phyloP scores from a whole-genome alignment of 2,329 filamentous ascomycete genomes.

The Emergomyces orientalis region DNA sequence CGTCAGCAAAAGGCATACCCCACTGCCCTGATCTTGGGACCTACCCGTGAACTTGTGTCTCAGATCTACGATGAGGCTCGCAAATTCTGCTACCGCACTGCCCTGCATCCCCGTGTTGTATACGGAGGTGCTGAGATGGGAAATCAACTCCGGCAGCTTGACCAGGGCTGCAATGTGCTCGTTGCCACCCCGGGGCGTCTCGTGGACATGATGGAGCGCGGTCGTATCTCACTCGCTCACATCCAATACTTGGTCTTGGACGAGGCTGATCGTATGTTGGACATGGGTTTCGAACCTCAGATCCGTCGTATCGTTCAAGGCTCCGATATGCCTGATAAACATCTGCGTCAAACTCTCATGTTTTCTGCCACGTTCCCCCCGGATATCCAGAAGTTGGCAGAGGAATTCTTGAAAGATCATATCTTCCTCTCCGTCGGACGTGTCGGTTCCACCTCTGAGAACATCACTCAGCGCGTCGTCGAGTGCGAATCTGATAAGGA shows the following conservation, averaged over 20 bases:
- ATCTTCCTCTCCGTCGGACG: conserved; percentile 97
- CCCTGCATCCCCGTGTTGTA: conserved; percentile 96
- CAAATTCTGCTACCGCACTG: conserved; percentile 98
- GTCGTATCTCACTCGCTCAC: conserved; percentile 92
- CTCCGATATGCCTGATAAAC: conserved; percentile 87
- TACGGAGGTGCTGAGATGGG: conserved; percentile 99
- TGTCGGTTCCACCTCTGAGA: conserved; percentile 98
- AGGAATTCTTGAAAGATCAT: conserved; percentile 98
- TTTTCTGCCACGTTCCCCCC: conserved; percentile 98
- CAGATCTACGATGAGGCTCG: conserved; percentile 97
- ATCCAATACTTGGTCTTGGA: conserved; percentile 99
- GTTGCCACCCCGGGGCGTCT: conserved; percentile 96
- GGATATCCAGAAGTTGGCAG: conserved; percentile 97
- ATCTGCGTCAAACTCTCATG: conserved; percentile 94
- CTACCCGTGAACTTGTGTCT: conserved; percentile 95
- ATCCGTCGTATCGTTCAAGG: conserved; percentile 97
- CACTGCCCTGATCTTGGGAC: conserved; percentile 88
- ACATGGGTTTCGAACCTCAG: conserved; percentile 99
- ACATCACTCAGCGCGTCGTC: conserved; percentile 96
- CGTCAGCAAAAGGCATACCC: conserved; percentile 97
- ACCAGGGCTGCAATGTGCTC: conserved; percentile 91
- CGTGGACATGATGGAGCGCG: conserved; percentile 96
- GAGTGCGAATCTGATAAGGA: conserved; percentile 95
- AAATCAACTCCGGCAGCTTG: conserved; percentile 94
- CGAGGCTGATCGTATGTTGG: conserved; percentile 99